phyloP scores from a whole-genome alignment of 2,329 filamentous ascomycete species.

The Penicillium psychrosexuale region DNA sequence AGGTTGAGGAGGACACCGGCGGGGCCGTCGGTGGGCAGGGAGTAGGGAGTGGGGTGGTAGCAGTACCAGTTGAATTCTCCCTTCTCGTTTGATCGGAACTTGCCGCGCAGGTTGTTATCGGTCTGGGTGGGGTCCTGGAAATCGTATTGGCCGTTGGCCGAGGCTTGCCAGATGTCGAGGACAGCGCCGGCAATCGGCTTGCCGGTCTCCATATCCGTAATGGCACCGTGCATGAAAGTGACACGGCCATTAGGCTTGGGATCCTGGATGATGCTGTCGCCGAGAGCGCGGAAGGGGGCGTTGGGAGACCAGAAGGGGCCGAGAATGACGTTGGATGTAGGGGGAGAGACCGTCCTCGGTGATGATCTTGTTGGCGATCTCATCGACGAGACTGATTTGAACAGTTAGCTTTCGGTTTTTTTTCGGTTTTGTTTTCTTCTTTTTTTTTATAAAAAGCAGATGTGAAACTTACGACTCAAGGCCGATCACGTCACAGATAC shows the following conservation, averaged over 20 bases:
- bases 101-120: slow-evolving; percentile 72
- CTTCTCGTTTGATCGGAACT: slow-evolving; percentile 68
- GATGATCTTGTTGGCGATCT: slow-evolving; percentile 68
- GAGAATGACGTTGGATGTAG: slow-evolving; percentile 73
- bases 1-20: slow-evolving; percentile 52
- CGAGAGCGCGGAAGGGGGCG: slow-evolving; percentile 67
- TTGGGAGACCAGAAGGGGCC: slow-evolving; percentile 76
- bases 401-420: slow-evolving; percentile 25
- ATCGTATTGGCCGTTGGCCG: slow-evolving; percentile 72
- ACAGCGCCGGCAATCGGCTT: slow-evolving; percentile 65
- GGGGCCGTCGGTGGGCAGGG: slow-evolving; percentile 63
- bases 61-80: slow-evolving; percentile 68
- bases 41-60: slow-evolving; percentile 73
- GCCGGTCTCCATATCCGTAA: slow-evolving; percentile 63
- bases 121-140: slow-evolving; percentile 71
- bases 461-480: slow-evolving; percentile 55
- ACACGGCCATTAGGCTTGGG: slow-evolving; percentile 56
- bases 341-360: slow-evolving; percentile 60
- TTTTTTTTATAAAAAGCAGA: neutral
- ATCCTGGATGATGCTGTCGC: slow-evolving; percentile 64
- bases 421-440: no score
- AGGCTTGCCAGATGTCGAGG: slow-evolving; percentile 76
- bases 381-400: slow-evolving; percentile 63
- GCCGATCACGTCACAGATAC: slow-evolving; percentile 70
- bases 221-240: slow-evolving; percentile 66